Base-by-base conservation (phyloP, 306 rosid species). In the Cicer chorassanicum region DNA sequence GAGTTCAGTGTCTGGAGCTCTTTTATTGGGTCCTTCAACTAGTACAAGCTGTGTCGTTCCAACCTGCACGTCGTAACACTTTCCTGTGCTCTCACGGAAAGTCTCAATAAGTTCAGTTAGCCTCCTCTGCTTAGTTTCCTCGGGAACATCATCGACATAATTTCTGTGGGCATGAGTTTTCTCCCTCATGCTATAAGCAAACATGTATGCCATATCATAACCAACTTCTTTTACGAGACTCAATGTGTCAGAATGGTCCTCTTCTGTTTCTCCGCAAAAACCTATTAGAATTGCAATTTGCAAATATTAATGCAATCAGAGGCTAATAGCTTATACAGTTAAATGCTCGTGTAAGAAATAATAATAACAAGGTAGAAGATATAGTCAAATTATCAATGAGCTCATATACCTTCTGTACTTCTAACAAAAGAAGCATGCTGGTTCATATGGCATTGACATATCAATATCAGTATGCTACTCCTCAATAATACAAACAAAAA, bases 141-240 rank as follows among this genome's bases (percentile, higher is more conserved):
- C 97, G 1, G 96, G 96, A 83, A 94, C 93, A 70, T 94, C 96
- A 62, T 94, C 96, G 4, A 34, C 81, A 60, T 94, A 94, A 69
- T 89, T 94, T 79, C 99, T 85, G 84, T 92, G 91, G 73, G 97
- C 99, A 73, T 92, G 99, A 36, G 99, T 94, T 84, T 92, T 94
- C 80, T 92, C 99, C 82, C 97, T 94, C 99, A 92, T 94, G 89
- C 99, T 94, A 77, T 94, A 92, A 16, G 99, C 97, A 84, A 94
- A 94, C 97, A 92, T 88, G 90, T 81, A 94, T 61, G 97, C 97
- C 99, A 94, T 92, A 75, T 94, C 99, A 66, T 87, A 94, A 72
- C 87, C 88, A 74, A 94, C 95, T 51, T 88, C 86, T 55, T 83
- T 92, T 54, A 94, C 54, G 0, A 94, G 90, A 81, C 83, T 85